Evolutionary conservation across 2,329 filamentous ascomycete species (phyloP), one percentile per base, ranked within the genome.

Genomic region (Periconia digitata): DNA sequence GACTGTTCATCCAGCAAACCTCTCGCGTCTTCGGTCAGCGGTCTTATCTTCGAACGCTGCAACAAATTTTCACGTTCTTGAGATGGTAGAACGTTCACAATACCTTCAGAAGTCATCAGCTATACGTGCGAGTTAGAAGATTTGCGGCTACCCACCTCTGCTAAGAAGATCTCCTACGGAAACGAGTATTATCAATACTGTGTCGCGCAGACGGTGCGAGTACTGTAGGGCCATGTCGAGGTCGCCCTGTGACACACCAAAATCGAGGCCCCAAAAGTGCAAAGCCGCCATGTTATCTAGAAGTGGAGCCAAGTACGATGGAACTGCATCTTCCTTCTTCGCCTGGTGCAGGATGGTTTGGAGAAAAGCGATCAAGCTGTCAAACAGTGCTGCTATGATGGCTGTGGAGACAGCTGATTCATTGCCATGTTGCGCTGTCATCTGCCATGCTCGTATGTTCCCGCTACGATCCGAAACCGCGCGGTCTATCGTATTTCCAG

Each of bases 261-360:
- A 46, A 22, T 46, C 47, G 13, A 27, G 43, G 3, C 40, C 47
- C 47, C 47, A 50, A 21, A 50, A 46, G 16, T 32, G 18, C 5
- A 50, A 39, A 1, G 47, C 36, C n/a, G 47, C 39, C 3, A 46
- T 8, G 17, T 23, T 46, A n/a, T 37, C 15, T 17, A 46, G 38
- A 0, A 50, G 23, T 7, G 36, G 32, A 12, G 27, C 4, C 17
- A 18, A 22, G 20, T 40, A 34, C 16, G 22, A 17, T 16, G 15
- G 17, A 4, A n/a, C 35, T 8, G 35, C 8, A 6, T 22, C 5
- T 23, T 32, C 8, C 16, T 40, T n/a, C 10, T 20, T 37, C 13
- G 23, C 22, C 13, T 40, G 22, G 5, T 29, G n/a, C 21, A 40
- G 15, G 10, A 46, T n/a, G 34, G 20, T 37, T 16, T 46, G 37